Evolutionary conservation across 1,284 basidiomycete genomes (phyloP), one percentile per base, ranked within the genome.

Genomic region (Peniophora sp.): DNA sequence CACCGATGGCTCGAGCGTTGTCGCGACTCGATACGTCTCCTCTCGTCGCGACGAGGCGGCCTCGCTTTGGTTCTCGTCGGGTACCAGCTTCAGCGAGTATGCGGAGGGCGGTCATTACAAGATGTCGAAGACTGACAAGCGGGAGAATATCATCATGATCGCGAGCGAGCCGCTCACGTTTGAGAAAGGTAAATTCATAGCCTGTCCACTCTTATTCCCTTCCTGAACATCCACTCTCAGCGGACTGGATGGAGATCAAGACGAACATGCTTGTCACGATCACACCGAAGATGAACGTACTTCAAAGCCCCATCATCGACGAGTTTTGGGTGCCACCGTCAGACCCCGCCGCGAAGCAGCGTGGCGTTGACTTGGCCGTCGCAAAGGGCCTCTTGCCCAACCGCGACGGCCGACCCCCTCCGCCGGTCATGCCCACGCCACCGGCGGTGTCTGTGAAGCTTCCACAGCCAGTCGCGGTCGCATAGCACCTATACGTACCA

Each of bases 211-310:
- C n/a, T 20, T 6, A 20, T 23, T n/a, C 5, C 66, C 58, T 23
- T 35, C 44, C 34, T 48, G 9, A 32, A 8, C 36, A 27, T 39
- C 48, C 27, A 34, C 46, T 36, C 41, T 36, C 56, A 88, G 90
- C 91, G 45, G 90, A 93, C 64, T 93, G 90, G 91, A 95, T 96
- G 90, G 93, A 97, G 67, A 93, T 97, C 60, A 87, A 85, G 64
- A 95, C 93, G 10, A 97, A 97, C 65, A 88, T 90, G 57, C 88
- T 97, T 83, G 83, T 92, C 22, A 78, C 96, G 56, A 88, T 94
- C 55, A 94, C 92, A 0, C 85, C 88, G 35, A 92, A 90, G 73
- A 91, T 93, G 91, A 97, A 98, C 63, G 71, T 97, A 24, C 74
- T 98, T 20, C 92, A 96, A 66, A 88, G 95, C 58, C 95, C 96